A percentile compares a stretch with the other conserved stretches of the same genome.
These are phyloP conservation scores for Claviceps citrina DNA, from an alignment of 2,329 filamentous ascomycete species.

Conservation along the genomic window DNA sequence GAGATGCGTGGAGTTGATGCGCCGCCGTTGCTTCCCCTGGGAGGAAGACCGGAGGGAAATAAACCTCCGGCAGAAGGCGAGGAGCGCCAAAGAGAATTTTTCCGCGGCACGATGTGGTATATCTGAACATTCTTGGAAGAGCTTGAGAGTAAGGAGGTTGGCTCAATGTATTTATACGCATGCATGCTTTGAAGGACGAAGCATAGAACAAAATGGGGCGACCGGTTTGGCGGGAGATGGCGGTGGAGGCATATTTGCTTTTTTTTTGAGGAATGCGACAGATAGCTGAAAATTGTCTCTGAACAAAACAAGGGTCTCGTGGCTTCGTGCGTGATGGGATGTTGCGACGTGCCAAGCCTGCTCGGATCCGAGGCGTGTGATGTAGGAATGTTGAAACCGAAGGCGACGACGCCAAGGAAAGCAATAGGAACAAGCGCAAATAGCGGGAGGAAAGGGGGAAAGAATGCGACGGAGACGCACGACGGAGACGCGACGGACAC, in stretches of 20 bases:
- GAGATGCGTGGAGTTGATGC: conserved; percentile 13
- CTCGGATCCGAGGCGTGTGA: too few relatives aligned
- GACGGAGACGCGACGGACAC: too few relatives aligned
- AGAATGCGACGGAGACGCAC: too few relatives aligned
- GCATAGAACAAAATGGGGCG: conserved; percentile 16
- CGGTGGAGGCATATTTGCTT: conserved; percentile 19
- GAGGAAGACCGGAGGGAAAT: conserved; percentile 12
- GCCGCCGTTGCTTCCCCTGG: conserved; percentile 17
- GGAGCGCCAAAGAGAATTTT: conserved; percentile 19
- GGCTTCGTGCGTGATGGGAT: too few relatives aligned
- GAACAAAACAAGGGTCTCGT: too few relatives aligned
- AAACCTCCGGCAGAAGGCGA: conserved; percentile 15
- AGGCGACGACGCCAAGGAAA: too few relatives aligned
- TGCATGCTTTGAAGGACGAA: not conserved
- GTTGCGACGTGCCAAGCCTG: too few relatives aligned
- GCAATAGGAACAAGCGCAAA: too few relatives aligned
- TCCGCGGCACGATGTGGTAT: conserved; percentile 29
- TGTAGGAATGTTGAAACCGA: too few relatives aligned
- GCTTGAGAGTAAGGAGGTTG: too few relatives aligned
- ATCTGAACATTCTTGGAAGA: conserved; percentile 17
- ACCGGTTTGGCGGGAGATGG: conserved; percentile 21
- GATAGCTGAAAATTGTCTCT: not conserved
- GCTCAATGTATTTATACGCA: too few relatives aligned
- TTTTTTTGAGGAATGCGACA: conserved; percentile 2
- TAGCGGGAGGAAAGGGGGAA: too few relatives aligned